These are phyloP conservation scores for Fusarium guadeloupense DNA, from an alignment of 2,329 filamentous ascomycete species.

Conservation along the genomic window DNA sequence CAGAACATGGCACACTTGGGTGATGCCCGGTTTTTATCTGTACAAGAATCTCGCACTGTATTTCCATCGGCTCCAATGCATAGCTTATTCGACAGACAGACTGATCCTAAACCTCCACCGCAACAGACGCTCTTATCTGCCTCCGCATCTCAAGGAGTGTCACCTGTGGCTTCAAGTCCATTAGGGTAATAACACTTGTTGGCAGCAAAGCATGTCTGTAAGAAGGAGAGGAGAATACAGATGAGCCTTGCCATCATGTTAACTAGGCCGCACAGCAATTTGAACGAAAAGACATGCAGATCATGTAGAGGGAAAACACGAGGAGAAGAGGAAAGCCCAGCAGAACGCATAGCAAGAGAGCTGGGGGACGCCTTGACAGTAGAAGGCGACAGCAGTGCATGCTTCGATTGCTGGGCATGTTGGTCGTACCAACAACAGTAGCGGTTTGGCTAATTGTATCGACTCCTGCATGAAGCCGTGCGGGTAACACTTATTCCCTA, in stretches of 20 bases:
- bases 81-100: conserved; percentile 38
- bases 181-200: conserved; percentile 36
- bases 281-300: not conserved
- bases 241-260: conserved; percentile 13
- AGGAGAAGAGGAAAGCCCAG: not conserved
- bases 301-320: not conserved
- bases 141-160: conserved; percentile 31
- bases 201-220: conserved; percentile 6
- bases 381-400: not conserved
- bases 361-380: not conserved
- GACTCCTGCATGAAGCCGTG: conserved; percentile 1
- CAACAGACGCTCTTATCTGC: conserved; percentile 36
- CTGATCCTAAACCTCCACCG: conserved; percentile 25
- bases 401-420: not conserved
- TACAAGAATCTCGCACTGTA: conserved; percentile 37
- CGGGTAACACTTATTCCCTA: not conserved
- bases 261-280: not conserved
- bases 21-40: conserved; percentile 36
- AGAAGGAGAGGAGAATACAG: not conserved
- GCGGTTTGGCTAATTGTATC: not conserved
- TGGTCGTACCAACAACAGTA: not conserved
- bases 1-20: conserved; percentile 32
- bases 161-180: conserved; percentile 11
- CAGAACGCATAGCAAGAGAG: not conserved
- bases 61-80: conserved; percentile 34